These are phyloP conservation scores for Moniliophthora roreri DNA, from an alignment of 1,284 basidiomycete species.

Conservation along the genomic window DNA sequence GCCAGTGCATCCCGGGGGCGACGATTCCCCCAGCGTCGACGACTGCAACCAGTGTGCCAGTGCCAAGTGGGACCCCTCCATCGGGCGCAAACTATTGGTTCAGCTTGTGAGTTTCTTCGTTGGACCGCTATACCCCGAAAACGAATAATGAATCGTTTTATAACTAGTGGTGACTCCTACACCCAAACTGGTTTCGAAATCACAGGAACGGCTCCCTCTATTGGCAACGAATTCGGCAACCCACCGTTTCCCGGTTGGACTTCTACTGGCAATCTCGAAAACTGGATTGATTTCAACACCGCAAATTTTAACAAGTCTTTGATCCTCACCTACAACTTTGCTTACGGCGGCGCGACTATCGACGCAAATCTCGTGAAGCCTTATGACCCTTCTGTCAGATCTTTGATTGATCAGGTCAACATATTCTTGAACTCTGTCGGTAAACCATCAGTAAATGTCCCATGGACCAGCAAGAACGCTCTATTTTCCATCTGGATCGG, in stretches of 20 bases:
- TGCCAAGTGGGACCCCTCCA: slow-evolving; percentile 11
- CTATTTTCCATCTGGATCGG: slow-evolving; percentile 63
- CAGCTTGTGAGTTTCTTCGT: slow-evolving; percentile 38
- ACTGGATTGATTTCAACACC: slow-evolving; percentile 56
- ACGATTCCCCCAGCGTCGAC: slow-evolving; percentile 26
- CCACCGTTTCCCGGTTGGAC: slow-evolving; percentile 61
- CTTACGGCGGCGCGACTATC: slow-evolving; percentile 62
- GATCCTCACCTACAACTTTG: slow-evolving; percentile 57
- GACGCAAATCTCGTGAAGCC: slow-evolving; percentile 50
- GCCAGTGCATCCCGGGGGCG: slow-evolving; percentile 37
- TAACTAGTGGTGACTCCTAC: slow-evolving; percentile 54
- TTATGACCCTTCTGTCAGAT: slow-evolving; percentile 41
- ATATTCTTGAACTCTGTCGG: slow-evolving; percentile 44
- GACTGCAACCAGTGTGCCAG: slow-evolving; percentile 17
- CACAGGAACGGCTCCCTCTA: slow-evolving; percentile 37
- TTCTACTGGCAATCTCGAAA: slow-evolving; percentile 50
- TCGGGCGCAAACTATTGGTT: slow-evolving; percentile 44
- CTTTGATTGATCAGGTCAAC: neutral
- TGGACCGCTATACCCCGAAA: neutral
- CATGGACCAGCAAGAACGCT: slow-evolving; percentile 51
- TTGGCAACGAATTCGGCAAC: slow-evolving; percentile 41
- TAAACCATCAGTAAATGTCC: slow-evolving; percentile 41
- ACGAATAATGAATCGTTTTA: neutral
- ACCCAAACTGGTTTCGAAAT: slow-evolving; percentile 51
- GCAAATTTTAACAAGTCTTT: slow-evolving; percentile 49